These are phyloP conservation scores for Xylaria sp. DNA, from an alignment of 2,329 filamentous ascomycete species.

Conservation along the genomic window DNA sequence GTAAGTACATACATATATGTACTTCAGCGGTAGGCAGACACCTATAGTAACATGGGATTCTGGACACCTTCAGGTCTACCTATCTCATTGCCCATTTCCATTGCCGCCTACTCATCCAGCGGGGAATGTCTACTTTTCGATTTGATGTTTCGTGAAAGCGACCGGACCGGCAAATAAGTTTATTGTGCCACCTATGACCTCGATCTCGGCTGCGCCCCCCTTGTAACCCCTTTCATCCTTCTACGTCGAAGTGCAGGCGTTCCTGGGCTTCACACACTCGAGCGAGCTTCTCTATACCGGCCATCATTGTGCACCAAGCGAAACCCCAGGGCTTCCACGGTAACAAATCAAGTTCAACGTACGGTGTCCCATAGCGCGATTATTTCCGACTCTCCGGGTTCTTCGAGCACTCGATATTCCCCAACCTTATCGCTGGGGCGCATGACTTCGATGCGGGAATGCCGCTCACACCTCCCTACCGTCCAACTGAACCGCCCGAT, in stretches of 20 bases:
- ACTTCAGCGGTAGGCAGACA: not conserved
- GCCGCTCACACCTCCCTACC: slow-evolving; percentile 65
- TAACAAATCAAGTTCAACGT: not conserved
- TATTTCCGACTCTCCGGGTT: not conserved
- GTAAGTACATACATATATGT: not conserved
- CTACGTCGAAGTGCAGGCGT: slow-evolving; percentile 1
- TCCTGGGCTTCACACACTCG: not conserved
- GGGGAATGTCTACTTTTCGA: not conserved
- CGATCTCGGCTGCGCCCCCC: not conserved
- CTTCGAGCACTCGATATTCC: not conserved
- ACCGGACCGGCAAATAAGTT: not conserved
- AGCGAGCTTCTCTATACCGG: not conserved
- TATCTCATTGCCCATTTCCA: slow-evolving; percentile 16
- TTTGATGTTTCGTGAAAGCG: slow-evolving; percentile 1
- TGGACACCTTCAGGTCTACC: not conserved
- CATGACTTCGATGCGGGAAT: slow-evolving; percentile 61
- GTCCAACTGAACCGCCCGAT: slow-evolving; percentile 71
- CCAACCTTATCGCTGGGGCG: slow-evolving; percentile 40
- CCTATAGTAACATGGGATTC: slow-evolving; percentile 3
- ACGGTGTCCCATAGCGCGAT: slow-evolving; percentile 1
- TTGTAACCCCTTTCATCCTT: not conserved
- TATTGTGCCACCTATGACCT: not conserved
- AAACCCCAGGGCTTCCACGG: not conserved
- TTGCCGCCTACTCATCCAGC: not conserved
- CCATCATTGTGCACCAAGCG: slow-evolving; percentile 1